Evolutionary conservation across 1,284 basidiomycete species (phyloP).

Genomic region (Papiliotrema terrestris): DNA sequence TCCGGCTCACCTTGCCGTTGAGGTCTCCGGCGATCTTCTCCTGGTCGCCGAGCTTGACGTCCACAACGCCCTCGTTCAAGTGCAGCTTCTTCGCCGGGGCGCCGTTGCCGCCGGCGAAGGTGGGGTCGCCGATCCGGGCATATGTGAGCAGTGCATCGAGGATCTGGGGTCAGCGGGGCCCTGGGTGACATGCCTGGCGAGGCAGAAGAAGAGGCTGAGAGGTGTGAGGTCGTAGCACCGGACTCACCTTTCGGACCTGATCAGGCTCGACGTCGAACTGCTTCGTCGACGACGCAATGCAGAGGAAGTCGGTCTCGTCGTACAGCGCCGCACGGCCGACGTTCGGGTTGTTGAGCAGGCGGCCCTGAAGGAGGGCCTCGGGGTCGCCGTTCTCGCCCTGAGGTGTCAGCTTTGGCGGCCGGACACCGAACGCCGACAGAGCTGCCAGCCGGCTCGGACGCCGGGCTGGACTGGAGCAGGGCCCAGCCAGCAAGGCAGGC

Average conservation of each 20-base stretch:
- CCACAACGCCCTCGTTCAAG: slow-evolving; percentile 21
- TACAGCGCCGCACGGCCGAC: slow-evolving; percentile 25
- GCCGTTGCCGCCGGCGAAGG: slow-evolving; percentile 21
- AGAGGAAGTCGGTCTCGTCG: slow-evolving; percentile 25
- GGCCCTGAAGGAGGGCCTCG: slow-evolving; percentile 19
- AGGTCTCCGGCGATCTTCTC: slow-evolving; percentile 21
- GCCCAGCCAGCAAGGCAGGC: too few relatives aligned
- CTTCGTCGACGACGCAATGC: slow-evolving; percentile 20
- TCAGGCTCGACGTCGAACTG: slow-evolving; percentile 23
- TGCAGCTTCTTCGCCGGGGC: slow-evolving; percentile 15
- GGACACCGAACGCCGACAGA: too few relatives aligned
- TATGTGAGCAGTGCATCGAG: slow-evolving; percentile 27
- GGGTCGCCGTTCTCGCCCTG: slow-evolving; percentile 24
- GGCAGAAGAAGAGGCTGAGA: too few relatives aligned
- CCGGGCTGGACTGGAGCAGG: too few relatives aligned
- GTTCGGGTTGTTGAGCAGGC: slow-evolving; percentile 18
- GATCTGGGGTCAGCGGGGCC: slow-evolving; percentile 12
- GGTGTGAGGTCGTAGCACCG: too few relatives aligned
- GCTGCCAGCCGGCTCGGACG: too few relatives aligned
- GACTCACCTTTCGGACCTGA: slow-evolving; percentile 25
- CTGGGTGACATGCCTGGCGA: too few relatives aligned
- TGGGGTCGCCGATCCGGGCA: slow-evolving; percentile 22
- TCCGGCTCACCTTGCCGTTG: slow-evolving; percentile 17
- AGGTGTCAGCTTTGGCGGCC: too few relatives aligned
- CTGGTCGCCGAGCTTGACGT: slow-evolving; percentile 15